Percentiles rank a stretch among this genome's conserved stretches.
These are phyloP conservation scores for Neonothopanus nambi DNA, from an alignment of 1,284 basidiomycete species.

Conservation along the genomic window DNA sequence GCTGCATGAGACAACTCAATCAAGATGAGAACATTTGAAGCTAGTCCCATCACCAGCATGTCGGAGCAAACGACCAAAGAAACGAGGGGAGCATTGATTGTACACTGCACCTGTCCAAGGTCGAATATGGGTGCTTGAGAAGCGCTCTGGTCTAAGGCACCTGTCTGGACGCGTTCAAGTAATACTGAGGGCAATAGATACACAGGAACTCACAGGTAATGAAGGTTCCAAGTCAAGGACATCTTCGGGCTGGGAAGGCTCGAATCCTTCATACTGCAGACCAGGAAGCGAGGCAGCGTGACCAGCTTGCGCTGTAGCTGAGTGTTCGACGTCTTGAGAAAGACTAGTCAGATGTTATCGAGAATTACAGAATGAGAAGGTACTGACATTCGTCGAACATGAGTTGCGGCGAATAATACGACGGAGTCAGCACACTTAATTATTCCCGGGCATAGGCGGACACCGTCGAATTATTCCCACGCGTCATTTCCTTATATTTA, in stretches of 20 bases:
- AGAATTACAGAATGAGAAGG: slow-evolving; percentile 11
- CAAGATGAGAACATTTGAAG: slow-evolving; percentile 77
- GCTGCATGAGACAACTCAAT: slow-evolving; percentile 85
- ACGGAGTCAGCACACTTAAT: too few relatives aligned
- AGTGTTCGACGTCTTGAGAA: slow-evolving; percentile 79
- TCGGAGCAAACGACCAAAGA: slow-evolving; percentile 85
- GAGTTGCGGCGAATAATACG: slow-evolving; percentile 1
- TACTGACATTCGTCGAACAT: slow-evolving; percentile 89
- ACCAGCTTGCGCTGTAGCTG: slow-evolving; percentile 55
- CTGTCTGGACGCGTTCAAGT: slow-evolving; percentile 25
- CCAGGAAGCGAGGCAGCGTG: slow-evolving; percentile 41
- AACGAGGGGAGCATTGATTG: slow-evolving; percentile 78
- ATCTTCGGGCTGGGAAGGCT: slow-evolving; percentile 64
- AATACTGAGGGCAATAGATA: slow-evolving; percentile 10
- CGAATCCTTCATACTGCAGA: slow-evolving; percentile 86
- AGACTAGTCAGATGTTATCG: not conserved
- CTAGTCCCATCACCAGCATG: slow-evolving; percentile 80
- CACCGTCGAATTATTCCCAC: not conserved
- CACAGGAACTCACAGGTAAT: slow-evolving; percentile 37
- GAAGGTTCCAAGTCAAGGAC: slow-evolving; percentile 37
- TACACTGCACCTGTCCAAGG: slow-evolving; percentile 85
- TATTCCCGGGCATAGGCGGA: not conserved
- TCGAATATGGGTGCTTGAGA: slow-evolving; percentile 73
- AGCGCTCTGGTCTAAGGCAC: slow-evolving; percentile 32
- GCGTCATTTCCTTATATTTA: not conserved